Evolutionary conservation across 257 asterid genomes (phyloP).

Genomic region (Cordia subcordata): DNA sequence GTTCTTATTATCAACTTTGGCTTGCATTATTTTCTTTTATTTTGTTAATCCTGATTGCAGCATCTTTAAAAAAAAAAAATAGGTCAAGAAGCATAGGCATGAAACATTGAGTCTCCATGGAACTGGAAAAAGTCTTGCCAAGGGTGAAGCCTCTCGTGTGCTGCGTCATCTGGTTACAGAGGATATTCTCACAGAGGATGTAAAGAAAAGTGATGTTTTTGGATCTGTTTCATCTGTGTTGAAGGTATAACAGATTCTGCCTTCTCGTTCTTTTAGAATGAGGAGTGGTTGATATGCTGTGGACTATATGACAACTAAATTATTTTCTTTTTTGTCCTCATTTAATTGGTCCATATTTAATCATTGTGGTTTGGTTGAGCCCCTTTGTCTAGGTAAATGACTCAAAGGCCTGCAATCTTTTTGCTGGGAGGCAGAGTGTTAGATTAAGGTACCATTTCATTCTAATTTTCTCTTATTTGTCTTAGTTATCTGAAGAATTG

Average conservation of each 20-base stretch:
- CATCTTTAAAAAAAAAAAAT: slow-evolving; percentile 22
- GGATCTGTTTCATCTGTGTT: slow-evolving; percentile 84
- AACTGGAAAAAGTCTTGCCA: slow-evolving; percentile 85
- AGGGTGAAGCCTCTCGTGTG: slow-evolving; percentile 91
- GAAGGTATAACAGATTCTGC: slow-evolving; percentile 44
- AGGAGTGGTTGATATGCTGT: slow-evolving; percentile 2
- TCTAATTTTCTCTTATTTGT: slow-evolving; percentile 4
- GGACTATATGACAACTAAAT: slow-evolving; percentile 1
- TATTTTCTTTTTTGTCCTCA: slow-evolving; percentile 7
- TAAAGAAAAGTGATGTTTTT: slow-evolving; percentile 73
- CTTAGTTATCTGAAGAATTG: background rate
- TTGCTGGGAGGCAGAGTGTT: slow-evolving; percentile 54
- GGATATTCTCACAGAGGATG: slow-evolving; percentile 82
- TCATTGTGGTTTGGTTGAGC: slow-evolving; percentile 17
- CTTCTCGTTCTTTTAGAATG: background rate
- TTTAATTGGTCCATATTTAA: background rate
- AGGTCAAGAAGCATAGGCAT: slow-evolving; percentile 95
- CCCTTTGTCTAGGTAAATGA: slow-evolving; percentile 70
- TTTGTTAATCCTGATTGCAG: slow-evolving; percentile 22
- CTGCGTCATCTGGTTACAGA: slow-evolving; percentile 84
- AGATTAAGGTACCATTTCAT: slow-evolving; percentile 54
- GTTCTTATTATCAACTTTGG: slow-evolving; percentile 28
- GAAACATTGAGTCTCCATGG: slow-evolving; percentile 81
- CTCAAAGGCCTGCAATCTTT: slow-evolving; percentile 55
- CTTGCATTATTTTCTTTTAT: slow-evolving; percentile 14